These are phyloP conservation scores for Fusarium tuaranense DNA, from an alignment of 2,329 filamentous ascomycete genomes.

Conservation along the genomic window DNA sequence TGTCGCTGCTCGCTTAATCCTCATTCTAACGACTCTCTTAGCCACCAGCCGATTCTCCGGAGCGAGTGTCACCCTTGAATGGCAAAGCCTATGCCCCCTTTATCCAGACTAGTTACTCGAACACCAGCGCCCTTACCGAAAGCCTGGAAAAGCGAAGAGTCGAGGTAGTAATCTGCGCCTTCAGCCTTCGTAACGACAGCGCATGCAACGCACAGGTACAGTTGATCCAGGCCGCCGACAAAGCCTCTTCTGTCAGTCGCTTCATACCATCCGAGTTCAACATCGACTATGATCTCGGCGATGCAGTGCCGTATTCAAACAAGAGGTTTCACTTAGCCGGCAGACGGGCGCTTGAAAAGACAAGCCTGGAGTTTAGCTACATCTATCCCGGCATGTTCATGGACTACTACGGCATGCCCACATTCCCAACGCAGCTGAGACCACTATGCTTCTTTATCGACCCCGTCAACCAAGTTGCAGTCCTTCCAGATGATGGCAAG, in stretches of 20 bases:
- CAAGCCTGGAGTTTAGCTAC: constrained; percentile 48
- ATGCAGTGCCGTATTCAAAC: constrained; percentile 48
- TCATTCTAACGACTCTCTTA: neutral
- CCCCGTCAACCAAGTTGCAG: constrained; percentile 39
- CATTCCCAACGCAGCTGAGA: constrained; percentile 40
- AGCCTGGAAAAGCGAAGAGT: constrained; percentile 39
- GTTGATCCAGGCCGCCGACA: constrained; percentile 49
- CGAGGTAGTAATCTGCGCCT: constrained; percentile 48
- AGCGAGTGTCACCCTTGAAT: constrained; percentile 2
- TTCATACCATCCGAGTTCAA: constrained; percentile 55
- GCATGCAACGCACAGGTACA: constrained; percentile 47
- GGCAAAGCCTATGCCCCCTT: constrained; percentile 3
- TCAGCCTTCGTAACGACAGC: constrained; percentile 46
- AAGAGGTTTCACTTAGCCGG: constrained; percentile 46
- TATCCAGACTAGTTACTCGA: constrained; percentile 43
- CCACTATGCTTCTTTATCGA: constrained; percentile 48
- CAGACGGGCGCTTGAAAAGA: constrained; percentile 46
- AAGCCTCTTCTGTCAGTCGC: constrained; percentile 44
- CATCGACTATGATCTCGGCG: constrained; percentile 50
- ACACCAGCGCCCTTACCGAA: constrained; percentile 33
- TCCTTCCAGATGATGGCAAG: constrained; percentile 47
- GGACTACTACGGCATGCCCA: constrained; percentile 51
- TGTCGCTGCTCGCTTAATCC: neutral
- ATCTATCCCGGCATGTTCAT: constrained; percentile 53
- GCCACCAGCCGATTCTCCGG: neutral